Evolutionary conservation across 306 rosid genomes (phyloP).

Genomic region (Biancaea sappan): DNA sequence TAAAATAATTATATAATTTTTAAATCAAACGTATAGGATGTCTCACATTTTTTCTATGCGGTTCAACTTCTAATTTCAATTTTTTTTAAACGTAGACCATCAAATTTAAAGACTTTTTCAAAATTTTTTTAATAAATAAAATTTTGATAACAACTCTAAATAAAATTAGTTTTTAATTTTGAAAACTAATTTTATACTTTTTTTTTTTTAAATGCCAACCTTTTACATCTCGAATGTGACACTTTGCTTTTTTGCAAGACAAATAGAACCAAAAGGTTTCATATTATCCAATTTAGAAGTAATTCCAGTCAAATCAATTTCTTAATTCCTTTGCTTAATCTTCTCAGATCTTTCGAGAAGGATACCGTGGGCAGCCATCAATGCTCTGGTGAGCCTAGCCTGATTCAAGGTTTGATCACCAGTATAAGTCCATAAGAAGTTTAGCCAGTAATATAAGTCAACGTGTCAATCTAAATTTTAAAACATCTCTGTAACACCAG

Average conservation of each 20-base stretch:
- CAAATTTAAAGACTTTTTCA: no score
- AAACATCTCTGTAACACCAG: slow-evolving; percentile 5
- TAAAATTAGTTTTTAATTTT: no score
- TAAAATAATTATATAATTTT: no score
- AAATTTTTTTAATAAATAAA: no score
- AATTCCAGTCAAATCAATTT: slow-evolving; percentile 74
- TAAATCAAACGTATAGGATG: no score
- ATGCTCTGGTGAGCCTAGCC: slow-evolving; percentile 68
- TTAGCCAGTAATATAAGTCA: slow-evolving; percentile 26
- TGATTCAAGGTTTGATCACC: slow-evolving; percentile 38
- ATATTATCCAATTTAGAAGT: slow-evolving; percentile 63
- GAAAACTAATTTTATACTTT: no score
- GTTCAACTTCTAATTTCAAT: no score
- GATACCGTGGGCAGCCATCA: slow-evolving; percentile 70
- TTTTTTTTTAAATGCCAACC: no score
- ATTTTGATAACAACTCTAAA: no score
- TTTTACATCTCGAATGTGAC: no score
- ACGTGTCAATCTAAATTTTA: slow-evolving; percentile 22
- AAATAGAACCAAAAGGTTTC: slow-evolving; percentile 47
- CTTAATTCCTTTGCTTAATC: slow-evolving; percentile 68
- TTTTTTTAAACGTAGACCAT: no score
- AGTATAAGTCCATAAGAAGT: slow-evolving; percentile 18
- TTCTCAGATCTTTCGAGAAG: slow-evolving; percentile 82
- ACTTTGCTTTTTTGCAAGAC: slow-evolving; percentile 37
- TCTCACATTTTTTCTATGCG: no score